A percentile compares a stretch with the other conserved stretches of the same genome.
Conservation (phyloP, 208 protist species). For the Phytomonas sp. region DNA sequence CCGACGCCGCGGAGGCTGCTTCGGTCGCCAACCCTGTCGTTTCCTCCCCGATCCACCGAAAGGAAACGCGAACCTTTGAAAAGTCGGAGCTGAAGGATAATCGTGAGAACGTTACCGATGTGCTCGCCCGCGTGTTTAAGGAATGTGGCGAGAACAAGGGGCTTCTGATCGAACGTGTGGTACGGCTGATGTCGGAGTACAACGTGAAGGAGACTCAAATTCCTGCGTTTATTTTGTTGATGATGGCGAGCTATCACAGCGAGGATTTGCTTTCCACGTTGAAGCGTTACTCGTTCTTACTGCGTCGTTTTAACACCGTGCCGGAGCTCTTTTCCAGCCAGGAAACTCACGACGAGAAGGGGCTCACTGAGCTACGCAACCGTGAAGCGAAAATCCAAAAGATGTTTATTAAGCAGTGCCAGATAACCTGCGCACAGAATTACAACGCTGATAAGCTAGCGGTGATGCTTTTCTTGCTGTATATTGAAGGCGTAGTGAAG, state of each 20-base stretch:
- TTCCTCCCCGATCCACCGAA: background rate
- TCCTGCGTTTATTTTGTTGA: conserved; percentile 21
- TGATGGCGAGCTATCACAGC: conserved; percentile 39
- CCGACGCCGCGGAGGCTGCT: conserved; percentile 13
- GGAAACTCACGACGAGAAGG: conserved; percentile 43
- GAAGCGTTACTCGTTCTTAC: conserved; percentile 36
- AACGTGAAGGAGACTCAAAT: conserved; percentile 61
- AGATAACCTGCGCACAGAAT: conserved; percentile 26
- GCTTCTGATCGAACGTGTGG: conserved; percentile 27
- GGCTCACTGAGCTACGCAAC: conserved; percentile 46
- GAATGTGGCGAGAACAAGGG: conserved; percentile 22
- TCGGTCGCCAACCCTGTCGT: background rate
- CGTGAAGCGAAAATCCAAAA: conserved; percentile 57
- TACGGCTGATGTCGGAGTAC: conserved; percentile 61
- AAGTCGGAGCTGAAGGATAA: conserved; percentile 20
- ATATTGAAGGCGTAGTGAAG: conserved; percentile 58
- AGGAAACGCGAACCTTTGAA: background rate
- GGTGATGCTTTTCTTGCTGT: conserved; percentile 69
- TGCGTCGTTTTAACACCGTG: conserved; percentile 55
- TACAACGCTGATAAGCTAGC: conserved; percentile 45
- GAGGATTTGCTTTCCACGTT: conserved; percentile 41
- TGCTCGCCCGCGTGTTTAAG: conserved; percentile 42
- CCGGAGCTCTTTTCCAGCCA: conserved; percentile 32
- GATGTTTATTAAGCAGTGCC: conserved; percentile 47
- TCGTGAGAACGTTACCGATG: conserved; percentile 25